Percentiles rank a stretch among this genome's conserved stretches.
Evolutionary conservation across 2,329 filamentous ascomycete genomes (phyloP).

Genomic region (Exophiala phaeomuriformis): DNA sequence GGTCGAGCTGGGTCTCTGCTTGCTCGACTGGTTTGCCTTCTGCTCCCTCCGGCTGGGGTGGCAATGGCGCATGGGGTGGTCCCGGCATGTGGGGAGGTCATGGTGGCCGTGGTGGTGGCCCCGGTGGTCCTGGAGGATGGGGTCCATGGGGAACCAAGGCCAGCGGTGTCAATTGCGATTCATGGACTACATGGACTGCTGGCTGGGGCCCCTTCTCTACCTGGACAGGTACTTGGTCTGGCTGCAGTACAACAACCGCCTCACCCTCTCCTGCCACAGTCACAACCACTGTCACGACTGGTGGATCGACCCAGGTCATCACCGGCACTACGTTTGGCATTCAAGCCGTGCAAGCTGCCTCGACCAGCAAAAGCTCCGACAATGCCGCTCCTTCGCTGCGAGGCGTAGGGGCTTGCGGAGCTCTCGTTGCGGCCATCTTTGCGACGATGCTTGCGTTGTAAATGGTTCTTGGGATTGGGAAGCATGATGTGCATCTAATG

Average conservation of each 20-base stretch:
- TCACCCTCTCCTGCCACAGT: constrained; percentile 24
- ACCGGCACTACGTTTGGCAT: constrained; percentile 29
- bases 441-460: constrained; percentile 26
- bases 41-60: constrained; percentile 23
- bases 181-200: constrained; percentile 28
- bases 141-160: constrained; percentile 27
- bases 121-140: constrained; percentile 18
- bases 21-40: constrained; percentile 23
- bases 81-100: constrained; percentile 13
- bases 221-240: constrained; percentile 28
- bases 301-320: constrained; percentile 22
- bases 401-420: constrained; percentile 21
- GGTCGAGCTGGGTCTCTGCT: constrained; percentile 23
- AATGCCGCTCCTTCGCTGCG: constrained; percentile 18
- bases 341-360: constrained; percentile 21
- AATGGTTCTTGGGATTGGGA: background rate
- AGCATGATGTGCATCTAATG: background rate
- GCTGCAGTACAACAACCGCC: constrained; percentile 25
- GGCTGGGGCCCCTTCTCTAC: constrained; percentile 26
- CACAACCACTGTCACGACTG: constrained; percentile 24
- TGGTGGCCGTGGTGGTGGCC: constrained; percentile 17
- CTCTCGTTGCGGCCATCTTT: constrained; percentile 23
- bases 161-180: constrained; percentile 24
- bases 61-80: constrained; percentile 21
- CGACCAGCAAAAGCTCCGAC: constrained; percentile 13